These are phyloP conservation scores for Leccinum subrobustum DNA, from an alignment of 1,284 basidiomycete species.

Conservation along the genomic window DNA sequence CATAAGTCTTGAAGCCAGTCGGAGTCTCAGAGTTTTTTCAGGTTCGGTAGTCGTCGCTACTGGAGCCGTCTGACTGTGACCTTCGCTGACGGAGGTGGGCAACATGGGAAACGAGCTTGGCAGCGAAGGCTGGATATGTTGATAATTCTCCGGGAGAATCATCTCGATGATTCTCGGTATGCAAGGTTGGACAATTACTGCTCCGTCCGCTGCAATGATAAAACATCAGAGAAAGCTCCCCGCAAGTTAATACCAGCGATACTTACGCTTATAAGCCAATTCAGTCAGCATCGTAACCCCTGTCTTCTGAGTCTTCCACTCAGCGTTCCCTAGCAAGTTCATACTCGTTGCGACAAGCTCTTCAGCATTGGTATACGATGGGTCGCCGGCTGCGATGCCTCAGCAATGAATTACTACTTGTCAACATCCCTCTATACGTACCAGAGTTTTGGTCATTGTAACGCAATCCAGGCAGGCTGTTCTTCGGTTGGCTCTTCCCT, in stretches of 20 bases:
- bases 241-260: neutral
- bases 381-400: slow-evolving; percentile 2
- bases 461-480: slow-evolving; percentile 23
- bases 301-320: slow-evolving; percentile 23
- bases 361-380: neutral
- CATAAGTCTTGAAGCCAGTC: slow-evolving; percentile 20
- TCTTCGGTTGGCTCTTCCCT: slow-evolving; percentile 8
- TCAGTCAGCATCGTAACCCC: slow-evolving; percentile 23
- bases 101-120: neutral
- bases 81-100: neutral
- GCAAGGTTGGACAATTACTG: slow-evolving; percentile 1
- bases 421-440: neutral
- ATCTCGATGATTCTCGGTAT: slow-evolving; percentile 19
- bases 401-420: neutral
- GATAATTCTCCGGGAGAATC: slow-evolving; percentile 18
- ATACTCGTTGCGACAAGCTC: slow-evolving; percentile 16
- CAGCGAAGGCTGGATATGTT: neutral
- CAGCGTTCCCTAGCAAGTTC: neutral
- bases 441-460: slow-evolving; percentile 20
- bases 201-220: slow-evolving; percentile 16
- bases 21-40: neutral
- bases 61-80: neutral
- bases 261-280: slow-evolving; percentile 21
- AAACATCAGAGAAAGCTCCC: neutral
- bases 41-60: neutral